Evolutionary conservation across 192 early-diverging fungal genomes (phyloP).

Genomic region (Coemansia sp.): DNA sequence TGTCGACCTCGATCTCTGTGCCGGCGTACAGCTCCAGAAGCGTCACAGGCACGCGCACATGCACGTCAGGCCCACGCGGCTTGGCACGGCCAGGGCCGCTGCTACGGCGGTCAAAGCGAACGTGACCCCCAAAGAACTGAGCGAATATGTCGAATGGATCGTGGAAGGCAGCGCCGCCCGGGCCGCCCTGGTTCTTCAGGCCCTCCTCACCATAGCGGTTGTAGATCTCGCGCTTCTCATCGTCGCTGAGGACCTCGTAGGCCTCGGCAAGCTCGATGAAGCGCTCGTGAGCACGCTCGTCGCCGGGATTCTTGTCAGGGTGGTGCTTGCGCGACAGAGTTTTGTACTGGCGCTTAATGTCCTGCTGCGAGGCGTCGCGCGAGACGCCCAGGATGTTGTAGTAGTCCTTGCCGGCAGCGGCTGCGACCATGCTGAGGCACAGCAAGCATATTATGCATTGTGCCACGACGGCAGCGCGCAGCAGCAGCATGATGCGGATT

Average conservation of each 20-base stretch:
- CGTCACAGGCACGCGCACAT: conserved; percentile 79
- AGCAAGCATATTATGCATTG: conserved; percentile 19
- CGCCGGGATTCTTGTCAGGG: conserved; percentile 86
- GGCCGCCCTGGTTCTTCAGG: conserved; percentile 70
- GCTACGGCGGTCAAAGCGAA: conserved; percentile 63
- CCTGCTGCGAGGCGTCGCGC: conserved; percentile 56
- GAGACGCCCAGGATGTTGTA: conserved; percentile 87
- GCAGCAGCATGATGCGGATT: conserved; percentile 8
- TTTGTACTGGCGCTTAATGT: conserved; percentile 97
- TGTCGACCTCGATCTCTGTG: conserved; percentile 82
- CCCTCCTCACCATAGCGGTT: conserved; percentile 97
- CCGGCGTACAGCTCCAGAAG: conserved; percentile 93
- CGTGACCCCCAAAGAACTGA: conserved; percentile 79
- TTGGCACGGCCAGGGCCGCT: conserved; percentile 60
- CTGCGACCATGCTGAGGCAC: conserved; percentile 4
- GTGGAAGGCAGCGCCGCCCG: conserved; percentile 69
- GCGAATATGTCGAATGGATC: conserved; percentile 99
- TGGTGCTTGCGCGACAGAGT: conserved; percentile 86
- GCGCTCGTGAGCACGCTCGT: conserved; percentile 83
- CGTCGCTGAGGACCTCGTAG: conserved; percentile 92
- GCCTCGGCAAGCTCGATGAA: conserved; percentile 91
- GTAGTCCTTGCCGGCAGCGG: conserved; percentile 67
- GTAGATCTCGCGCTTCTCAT: conserved; percentile 89
- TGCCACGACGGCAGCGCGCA: conserved; percentile 8
- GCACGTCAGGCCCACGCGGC: conserved; percentile 80